phyloP scores from a whole-genome alignment of 257 asterid species.

The Nicotiana attenuata region DNA sequence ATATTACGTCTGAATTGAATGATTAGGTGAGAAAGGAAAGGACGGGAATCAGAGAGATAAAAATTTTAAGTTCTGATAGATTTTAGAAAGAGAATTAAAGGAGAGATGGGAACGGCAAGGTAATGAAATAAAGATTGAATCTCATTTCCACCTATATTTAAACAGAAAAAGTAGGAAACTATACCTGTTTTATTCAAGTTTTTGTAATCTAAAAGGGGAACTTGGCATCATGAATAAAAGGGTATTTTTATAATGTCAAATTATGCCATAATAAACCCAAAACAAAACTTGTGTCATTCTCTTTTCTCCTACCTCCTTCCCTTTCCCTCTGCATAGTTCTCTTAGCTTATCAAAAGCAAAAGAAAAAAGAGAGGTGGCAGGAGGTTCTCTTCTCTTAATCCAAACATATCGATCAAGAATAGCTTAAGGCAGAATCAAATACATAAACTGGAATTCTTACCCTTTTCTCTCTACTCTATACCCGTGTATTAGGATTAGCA shows the following conservation, averaged over 20 bases:
- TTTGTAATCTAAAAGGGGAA: not conserved
- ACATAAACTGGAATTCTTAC: not conserved
- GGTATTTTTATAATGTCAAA: not conserved
- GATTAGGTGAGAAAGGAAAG: not conserved
- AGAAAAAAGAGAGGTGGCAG: not conserved
- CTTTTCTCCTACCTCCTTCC: not conserved
- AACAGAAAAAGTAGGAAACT: not conserved
- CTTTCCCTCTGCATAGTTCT: not conserved
- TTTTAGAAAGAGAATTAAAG: not conserved
- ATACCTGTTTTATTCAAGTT: not conserved
- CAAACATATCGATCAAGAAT: not conserved
- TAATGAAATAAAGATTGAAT: not conserved
- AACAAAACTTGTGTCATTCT: not conserved
- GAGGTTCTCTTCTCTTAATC: not conserved
- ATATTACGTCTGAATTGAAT: not conserved
- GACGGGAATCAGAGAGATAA: not conserved
- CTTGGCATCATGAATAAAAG: not conserved
- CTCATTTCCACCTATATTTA: not conserved
- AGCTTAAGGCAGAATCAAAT: not conserved
- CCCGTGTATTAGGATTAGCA: not conserved
- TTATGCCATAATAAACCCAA: not conserved
- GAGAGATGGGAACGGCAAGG: not conserved
- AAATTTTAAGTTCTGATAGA: not conserved
- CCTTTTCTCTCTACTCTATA: not conserved
- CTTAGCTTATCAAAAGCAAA: not conserved